Base-by-base conservation (phyloP, 495 filamentous ascomycete species). In the Xylaria bambusicola region DNA sequence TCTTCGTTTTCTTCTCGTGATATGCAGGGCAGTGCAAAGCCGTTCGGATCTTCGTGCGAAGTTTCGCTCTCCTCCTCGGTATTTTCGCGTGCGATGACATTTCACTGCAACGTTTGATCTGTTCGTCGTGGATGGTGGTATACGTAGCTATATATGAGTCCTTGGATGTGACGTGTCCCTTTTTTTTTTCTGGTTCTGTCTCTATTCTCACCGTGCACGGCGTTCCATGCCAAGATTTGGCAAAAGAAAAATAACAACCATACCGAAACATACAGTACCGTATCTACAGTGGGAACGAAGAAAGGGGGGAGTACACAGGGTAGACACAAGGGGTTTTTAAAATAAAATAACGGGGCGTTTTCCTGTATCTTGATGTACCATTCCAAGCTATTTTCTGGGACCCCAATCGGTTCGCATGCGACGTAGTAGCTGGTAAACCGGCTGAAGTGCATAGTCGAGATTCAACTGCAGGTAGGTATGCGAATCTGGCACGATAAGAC, bases 21-120 rank as follows among this genome's bases (percentile, higher is more conserved):
- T 10, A 26, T 17, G 15, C 21, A 53, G 35, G 0, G 20, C 35
- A 6, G n/a, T n/a, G n/a, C n/a, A n/a, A n/a, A n/a, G n/a, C n/a
- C n/a, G n/a, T n/a, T n/a, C n/a, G n/a, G n/a, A n/a, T n/a, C n/a
- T n/a, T n/a, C n/a, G n/a, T n/a, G n/a, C n/a, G n/a, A n/a, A n/a
- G n/a, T n/a, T n/a, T n/a, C n/a, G n/a, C n/a, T n/a, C n/a, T n/a
- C n/a, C n/a, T n/a, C n/a, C n/a, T n/a, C n/a, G n/a, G n/a, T n/a
- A n/a, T 26, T 42, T 9, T 44, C 3, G 12, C 8, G 52, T 54
- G 36, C n/a, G 17, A 54, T 24, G 7, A 13, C 10, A 33, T 33
- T n/a, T n/a, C 8, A n/a, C 26, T 31, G 38, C 9, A 54, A 54
- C 38, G 52, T 44, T 54, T n/a, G 17, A 44, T 33, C 24, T 31